These are phyloP conservation scores for Botrytis tulipae DNA, from an alignment of 2,329 filamentous ascomycete species.

Conservation along the genomic window DNA sequence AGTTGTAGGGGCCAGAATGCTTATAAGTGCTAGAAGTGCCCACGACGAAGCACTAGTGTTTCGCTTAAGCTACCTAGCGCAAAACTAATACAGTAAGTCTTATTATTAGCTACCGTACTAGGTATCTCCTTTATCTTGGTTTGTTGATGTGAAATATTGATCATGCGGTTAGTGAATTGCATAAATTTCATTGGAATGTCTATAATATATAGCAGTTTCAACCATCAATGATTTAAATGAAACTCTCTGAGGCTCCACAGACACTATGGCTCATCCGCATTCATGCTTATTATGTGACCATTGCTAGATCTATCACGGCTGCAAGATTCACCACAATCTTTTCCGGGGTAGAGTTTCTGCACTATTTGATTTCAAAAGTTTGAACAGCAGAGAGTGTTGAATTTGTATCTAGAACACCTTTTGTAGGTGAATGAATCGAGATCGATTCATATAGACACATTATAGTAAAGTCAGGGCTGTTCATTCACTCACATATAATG, in stretches of 20 bases:
- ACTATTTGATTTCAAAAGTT: not conserved
- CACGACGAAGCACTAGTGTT: not conserved
- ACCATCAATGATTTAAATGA: not conserved
- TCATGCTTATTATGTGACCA: too few species aligned
- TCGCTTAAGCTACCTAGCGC: not conserved
- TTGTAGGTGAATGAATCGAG: too few species aligned
- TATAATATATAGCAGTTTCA: not conserved
- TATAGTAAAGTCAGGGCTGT: not conserved
- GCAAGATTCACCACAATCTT: not conserved
- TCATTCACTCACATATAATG: not conserved
- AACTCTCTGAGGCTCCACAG: not conserved
- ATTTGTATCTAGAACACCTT: too few species aligned
- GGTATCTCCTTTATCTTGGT: not conserved
- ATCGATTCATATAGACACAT: not conserved
- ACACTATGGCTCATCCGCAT: not conserved
- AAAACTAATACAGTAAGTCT: not conserved
- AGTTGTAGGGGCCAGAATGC: too few species aligned
- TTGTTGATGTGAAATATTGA: fast-evolving
- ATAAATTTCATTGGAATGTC: fast-evolving
- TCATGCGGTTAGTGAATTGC: not conserved
- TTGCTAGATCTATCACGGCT: not conserved
- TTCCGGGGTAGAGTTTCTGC: not conserved
- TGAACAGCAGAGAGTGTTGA: not conserved
- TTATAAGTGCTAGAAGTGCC: not conserved
- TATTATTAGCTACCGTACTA: not conserved